phyloP scores from a whole-genome alignment of 768 basidiomycete species.

The Auricularia sp. region DNA sequence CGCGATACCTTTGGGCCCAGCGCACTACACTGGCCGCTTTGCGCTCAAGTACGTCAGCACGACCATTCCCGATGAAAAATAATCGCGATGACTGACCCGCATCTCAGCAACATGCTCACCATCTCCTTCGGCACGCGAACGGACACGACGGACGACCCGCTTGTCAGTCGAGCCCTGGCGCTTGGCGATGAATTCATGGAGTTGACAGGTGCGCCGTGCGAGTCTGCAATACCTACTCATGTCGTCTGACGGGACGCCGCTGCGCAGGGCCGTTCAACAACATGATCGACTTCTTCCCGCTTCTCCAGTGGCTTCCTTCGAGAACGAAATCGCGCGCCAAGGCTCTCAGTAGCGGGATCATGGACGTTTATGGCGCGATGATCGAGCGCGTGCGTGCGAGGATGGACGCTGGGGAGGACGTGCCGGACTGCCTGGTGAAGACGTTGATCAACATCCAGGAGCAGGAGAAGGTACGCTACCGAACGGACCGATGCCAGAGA shows the following conservation, averaged over 20 bases:
- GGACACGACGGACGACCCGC: too few species aligned
- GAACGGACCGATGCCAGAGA: too few species aligned
- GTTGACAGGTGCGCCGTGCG: too few species aligned
- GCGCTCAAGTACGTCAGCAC: slow-evolving; percentile 14
- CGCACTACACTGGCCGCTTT: slow-evolving; percentile 29
- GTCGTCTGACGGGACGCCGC: too few species aligned
- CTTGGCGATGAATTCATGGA: too few species aligned
- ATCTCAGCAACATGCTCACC: too few species aligned
- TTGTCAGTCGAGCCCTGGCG: too few species aligned
- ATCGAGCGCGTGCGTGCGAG: slow-evolving; percentile 27
- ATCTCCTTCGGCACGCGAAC: too few species aligned
- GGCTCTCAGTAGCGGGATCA: slow-evolving; percentile 28
- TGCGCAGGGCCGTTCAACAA: slow-evolving; percentile 14
- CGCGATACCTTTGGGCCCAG: slow-evolving; percentile 26
- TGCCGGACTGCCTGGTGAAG: slow-evolving; percentile 36
- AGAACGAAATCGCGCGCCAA: slow-evolving; percentile 26
- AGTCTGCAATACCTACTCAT: too few species aligned
- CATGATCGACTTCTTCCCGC: slow-evolving; percentile 32
- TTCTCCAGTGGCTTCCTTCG: slow-evolving; percentile 32
- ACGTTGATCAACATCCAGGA: slow-evolving; percentile 24
- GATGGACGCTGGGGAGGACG: slow-evolving; percentile 25
- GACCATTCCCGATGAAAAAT: background rate
- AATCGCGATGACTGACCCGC: too few species aligned
- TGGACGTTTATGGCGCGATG: slow-evolving; percentile 31
- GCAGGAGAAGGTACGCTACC: slow-evolving; percentile 13